Evolutionary conservation across 306 rosid species (phyloP).

Genomic region (Quercus engelmannii): DNA sequence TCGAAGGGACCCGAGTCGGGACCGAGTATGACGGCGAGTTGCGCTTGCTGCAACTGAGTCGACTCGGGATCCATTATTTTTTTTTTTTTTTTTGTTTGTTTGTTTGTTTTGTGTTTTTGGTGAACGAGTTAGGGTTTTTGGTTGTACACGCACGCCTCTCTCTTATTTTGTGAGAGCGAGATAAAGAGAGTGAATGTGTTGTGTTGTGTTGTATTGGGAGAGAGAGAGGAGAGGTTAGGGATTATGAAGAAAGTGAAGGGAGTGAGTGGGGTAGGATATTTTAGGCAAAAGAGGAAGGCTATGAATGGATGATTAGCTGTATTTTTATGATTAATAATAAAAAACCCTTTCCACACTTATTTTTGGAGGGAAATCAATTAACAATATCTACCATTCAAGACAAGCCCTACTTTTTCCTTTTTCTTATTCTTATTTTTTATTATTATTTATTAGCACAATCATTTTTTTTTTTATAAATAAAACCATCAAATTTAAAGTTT

Average conservation of each 20-base stretch:
- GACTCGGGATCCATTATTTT: slow-evolving; percentile 61
- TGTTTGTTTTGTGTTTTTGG: not conserved
- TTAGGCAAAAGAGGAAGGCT: not conserved
- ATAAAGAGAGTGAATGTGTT: not conserved
- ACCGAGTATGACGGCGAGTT: slow-evolving; percentile 81
- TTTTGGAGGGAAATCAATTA: not conserved
- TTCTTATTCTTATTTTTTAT: not conserved
- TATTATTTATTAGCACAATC: no score
- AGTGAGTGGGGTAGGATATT: not conserved
- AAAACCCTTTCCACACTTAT: not conserved
- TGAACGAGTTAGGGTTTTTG: slow-evolving; percentile 32
- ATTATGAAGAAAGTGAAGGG: not conserved
- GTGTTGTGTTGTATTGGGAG: not conserved
- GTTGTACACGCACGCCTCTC: not conserved
- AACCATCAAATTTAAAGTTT: no score
- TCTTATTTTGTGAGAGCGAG: not conserved
- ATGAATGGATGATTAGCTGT: slow-evolving; percentile 2
- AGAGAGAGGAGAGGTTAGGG: not conserved
- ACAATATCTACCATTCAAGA: not conserved
- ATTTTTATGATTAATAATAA: not conserved
- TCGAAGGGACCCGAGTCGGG: slow-evolving; percentile 77
- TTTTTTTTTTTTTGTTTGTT: no score
- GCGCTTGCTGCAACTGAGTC: slow-evolving; percentile 79
- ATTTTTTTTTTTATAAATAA: no score
- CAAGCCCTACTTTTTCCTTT: not conserved